These are phyloP conservation scores for Fusarium secorum DNA, from an alignment of 2,329 filamentous ascomycete genomes.

Conservation along the genomic window DNA sequence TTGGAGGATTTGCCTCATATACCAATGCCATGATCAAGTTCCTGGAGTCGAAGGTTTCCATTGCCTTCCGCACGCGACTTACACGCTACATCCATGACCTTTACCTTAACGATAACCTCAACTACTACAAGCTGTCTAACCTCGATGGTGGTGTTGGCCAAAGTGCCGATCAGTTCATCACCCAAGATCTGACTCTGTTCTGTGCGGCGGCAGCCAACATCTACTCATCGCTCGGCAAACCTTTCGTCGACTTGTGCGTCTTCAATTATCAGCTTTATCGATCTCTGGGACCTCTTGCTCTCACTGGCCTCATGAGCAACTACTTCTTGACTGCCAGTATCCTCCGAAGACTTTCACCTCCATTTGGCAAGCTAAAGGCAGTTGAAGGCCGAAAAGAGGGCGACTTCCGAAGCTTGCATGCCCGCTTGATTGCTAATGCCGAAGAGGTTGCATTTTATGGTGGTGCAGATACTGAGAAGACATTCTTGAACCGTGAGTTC, in stretches of 20 bases:
- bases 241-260: constrained; percentile 93
- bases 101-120: constrained; percentile 92
- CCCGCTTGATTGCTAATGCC: constrained; percentile 92
- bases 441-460: constrained; percentile 99
- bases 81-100: constrained; percentile 97
- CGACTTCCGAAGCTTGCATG: constrained; percentile 90
- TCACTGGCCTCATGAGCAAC: constrained; percentile 86
- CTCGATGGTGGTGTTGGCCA: constrained; percentile 92
- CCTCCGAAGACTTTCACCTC: constrained; percentile 85
- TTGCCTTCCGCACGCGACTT: constrained; percentile 93
- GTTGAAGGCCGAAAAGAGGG: constrained; percentile 95
- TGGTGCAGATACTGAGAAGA: constrained; percentile 92
- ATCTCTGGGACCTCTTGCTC: constrained; percentile 85
- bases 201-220: constrained; percentile 90
- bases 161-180: constrained; percentile 95
- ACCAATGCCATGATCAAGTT: constrained; percentile 99
- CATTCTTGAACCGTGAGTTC: constrained; percentile 91
- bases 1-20: constrained; percentile 93
- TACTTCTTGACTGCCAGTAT: constrained; percentile 95
- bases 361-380: constrained; percentile 95
- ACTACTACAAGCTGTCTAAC: constrained; percentile 95
- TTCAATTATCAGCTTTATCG: constrained; percentile 98
- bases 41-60: constrained; percentile 96
- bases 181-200: constrained; percentile 94
- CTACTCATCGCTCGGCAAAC: constrained; percentile 97